Evolutionary conservation across 768 basidiomycete species (phyloP), one percentile per base, ranked within the genome.

Genomic region (Leccinum fibrillosum): DNA sequence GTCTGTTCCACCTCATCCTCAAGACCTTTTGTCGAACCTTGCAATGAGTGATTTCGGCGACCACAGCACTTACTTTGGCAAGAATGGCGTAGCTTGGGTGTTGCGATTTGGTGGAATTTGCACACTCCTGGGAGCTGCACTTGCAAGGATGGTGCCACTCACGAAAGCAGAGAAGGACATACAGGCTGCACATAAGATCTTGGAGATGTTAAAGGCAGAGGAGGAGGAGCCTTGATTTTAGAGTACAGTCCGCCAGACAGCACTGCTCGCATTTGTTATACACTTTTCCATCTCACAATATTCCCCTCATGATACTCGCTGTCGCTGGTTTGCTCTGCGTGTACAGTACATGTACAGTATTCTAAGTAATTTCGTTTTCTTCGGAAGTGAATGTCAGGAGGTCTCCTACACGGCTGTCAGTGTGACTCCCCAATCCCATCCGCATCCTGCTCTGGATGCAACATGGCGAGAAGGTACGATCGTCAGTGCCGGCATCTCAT

Each of bases 31-130:
- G 15, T 45, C n/a, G 30, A 42, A 2, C 9, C 10, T 66, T 1
- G 37, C 30, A 28, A 53, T 48, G n/a, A 42, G 53, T 56, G 64
- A 61, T 26, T 79, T 79, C 1, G 69, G 72, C 7, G 78, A 78
- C 23, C 78, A 80, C 37, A 77, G 75, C 56, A 84, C 83, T 12
- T 92, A 89, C 71, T 79, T 82, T 58, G 90, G 89, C 32, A 94
- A 92, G 77, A 88, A 86, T 54, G 95, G 95, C 34, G 93, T 97
- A 28, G 92, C 89, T 2, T 97, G 94, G 94, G 90, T 96, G 6
- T 75, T 98, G 56, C 86, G 94, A 17, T 96, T 96, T 66, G 95
- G 95, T 51, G 95, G 94, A 37, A 68, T 92, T 9, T 93, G 90
- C 70, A 86, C 94, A 0, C 74, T 97, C 57, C 76, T 83, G 35